Conservation (phyloP, 345 rosid species). For the Combretum micranthum region DNA sequence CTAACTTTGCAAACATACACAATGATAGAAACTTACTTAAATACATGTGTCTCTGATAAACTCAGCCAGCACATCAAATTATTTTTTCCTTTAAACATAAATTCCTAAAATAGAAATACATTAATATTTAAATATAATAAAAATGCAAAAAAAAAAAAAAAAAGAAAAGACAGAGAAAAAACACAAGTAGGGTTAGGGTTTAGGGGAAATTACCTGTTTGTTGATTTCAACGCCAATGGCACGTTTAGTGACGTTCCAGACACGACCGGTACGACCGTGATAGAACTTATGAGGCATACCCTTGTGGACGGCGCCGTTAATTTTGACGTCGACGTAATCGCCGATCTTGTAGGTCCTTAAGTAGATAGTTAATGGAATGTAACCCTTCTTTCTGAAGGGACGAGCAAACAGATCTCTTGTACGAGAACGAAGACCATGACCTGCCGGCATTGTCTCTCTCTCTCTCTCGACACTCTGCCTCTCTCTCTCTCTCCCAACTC, state of each 20-base stretch:
- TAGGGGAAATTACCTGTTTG: constrained; percentile 45
- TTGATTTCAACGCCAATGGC: constrained; percentile 80
- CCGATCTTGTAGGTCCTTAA: constrained; percentile 70
- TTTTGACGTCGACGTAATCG: constrained; percentile 69
- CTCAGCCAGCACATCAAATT: no score
- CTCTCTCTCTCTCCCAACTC: not conserved
- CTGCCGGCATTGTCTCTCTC: constrained; percentile 19
- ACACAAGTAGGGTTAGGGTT: no score
- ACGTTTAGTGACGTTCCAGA: constrained; percentile 89
- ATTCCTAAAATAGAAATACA: no score
- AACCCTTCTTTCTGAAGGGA: constrained; percentile 79
- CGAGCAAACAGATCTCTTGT: constrained; percentile 72
- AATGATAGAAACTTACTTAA: no score
- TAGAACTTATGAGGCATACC: constrained; percentile 93
- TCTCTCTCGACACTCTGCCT: not conserved
- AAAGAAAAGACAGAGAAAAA: not conserved
- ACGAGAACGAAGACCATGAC: constrained; percentile 47
- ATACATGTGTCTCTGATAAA: no score
- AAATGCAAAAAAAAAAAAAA: no score
- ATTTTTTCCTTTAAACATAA: no score
- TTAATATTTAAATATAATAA: no score
- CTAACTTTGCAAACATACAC: no score
- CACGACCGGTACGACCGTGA: constrained; percentile 73
- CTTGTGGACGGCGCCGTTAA: constrained; percentile 81
- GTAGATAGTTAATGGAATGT: constrained; percentile 62